phyloP scores from a whole-genome alignment of 768 basidiomycete genomes.

The Udeniomyces megalosporus region DNA sequence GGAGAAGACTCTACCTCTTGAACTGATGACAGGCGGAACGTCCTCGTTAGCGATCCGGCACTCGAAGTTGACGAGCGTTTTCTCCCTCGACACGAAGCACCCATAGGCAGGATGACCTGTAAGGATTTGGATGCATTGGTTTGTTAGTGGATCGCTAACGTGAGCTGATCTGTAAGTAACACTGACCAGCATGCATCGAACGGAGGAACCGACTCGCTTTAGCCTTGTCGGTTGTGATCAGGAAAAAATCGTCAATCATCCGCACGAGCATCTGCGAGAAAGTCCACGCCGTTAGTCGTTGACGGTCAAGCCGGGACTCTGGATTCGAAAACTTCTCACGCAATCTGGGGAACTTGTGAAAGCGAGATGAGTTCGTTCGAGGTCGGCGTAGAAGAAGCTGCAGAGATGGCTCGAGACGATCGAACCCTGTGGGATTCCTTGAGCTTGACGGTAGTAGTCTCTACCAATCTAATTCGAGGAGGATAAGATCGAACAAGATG shows the following conservation, averaged over 20 bases:
- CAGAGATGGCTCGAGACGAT: slow-evolving; percentile 88
- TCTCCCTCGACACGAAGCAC: slow-evolving; percentile 72
- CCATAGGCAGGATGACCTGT: slow-evolving; percentile 83
- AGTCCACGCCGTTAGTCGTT: not conserved
- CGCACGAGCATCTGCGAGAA: slow-evolving; percentile 68
- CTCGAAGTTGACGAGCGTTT: slow-evolving; percentile 75
- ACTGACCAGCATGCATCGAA: slow-evolving; percentile 11
- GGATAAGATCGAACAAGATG: not conserved
- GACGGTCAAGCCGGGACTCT: not conserved
- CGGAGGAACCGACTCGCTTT: slow-evolving; percentile 11
- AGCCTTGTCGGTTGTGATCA: slow-evolving; percentile 46
- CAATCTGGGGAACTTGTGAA: slow-evolving; percentile 42
- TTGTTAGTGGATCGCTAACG: too few species aligned
- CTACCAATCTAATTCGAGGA: slow-evolving; percentile 47
- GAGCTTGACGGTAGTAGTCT: slow-evolving; percentile 69
- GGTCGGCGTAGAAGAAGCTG: slow-evolving; percentile 73
- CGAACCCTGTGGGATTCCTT: slow-evolving; percentile 94
- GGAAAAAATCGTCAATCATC: slow-evolving; percentile 87
- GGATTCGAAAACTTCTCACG: slow-evolving; percentile 31
- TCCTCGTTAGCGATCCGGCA: slow-evolving; percentile 9
- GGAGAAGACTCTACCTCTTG: not conserved
- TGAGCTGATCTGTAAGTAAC: too few species aligned
- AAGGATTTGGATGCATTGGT: too few species aligned
- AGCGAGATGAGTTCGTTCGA: slow-evolving; percentile 47
- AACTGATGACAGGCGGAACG: not conserved